Evolutionary conservation across 2,329 filamentous ascomycete species (phyloP).

Genomic region (Exophiala calicioides): DNA sequence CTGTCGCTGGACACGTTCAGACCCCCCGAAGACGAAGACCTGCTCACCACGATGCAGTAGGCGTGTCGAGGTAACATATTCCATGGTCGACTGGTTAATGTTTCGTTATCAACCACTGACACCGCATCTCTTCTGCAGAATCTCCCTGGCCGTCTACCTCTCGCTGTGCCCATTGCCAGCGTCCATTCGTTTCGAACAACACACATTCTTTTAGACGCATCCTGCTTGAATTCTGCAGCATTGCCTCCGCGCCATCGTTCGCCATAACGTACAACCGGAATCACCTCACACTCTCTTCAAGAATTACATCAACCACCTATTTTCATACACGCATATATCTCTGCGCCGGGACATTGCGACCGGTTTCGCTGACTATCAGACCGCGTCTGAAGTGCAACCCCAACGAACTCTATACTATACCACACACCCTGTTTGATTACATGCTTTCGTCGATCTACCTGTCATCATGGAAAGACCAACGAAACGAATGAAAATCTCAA

Average conservation of each 20-base stretch:
- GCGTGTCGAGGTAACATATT: no score
- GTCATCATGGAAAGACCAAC: constrained; percentile 28
- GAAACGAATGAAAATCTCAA: constrained; percentile 29
- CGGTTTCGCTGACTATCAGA: background rate
- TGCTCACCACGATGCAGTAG: no score
- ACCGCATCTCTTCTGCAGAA: no score
- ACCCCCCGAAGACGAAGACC: no score
- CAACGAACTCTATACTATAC: no score
- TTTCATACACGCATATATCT: background rate
- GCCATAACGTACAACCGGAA: background rate
- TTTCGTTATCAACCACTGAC: no score
- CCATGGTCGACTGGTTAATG: no score
- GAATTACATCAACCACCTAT: background rate
- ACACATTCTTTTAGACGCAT: constrained; percentile 10
- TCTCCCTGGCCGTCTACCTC: no score
- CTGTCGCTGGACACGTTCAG: background rate
- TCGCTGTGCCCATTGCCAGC: constrained; percentile 20
- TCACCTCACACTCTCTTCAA: constrained; percentile 4
- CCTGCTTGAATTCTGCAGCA: background rate
- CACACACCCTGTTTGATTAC: constrained; percentile 1
- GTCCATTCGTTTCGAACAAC: constrained; percentile 20
- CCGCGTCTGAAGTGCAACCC: no score
- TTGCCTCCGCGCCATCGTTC: background rate
- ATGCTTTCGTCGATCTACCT: constrained; percentile 4
- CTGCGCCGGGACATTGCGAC: background rate